Percentiles rank a stretch among this genome's conserved stretches.
These are phyloP conservation scores for Glycyrrhiza uralensis DNA, from an alignment of 306 rosid species.

Conservation along the genomic window DNA sequence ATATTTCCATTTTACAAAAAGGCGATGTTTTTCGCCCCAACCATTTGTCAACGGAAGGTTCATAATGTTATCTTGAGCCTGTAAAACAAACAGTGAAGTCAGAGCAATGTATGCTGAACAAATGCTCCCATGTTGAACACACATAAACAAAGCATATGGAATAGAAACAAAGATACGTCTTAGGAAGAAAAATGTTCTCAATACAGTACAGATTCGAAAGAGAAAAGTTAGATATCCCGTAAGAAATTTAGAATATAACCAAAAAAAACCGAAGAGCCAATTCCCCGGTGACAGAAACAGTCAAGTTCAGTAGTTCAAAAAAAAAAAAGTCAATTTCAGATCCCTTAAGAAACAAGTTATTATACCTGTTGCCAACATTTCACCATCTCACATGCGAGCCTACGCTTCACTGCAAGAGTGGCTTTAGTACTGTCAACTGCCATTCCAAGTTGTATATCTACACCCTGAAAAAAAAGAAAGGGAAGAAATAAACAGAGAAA, in stretches of 20 bases:
- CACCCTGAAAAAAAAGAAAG: conserved; percentile 53
- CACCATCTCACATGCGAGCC: conserved; percentile 98
- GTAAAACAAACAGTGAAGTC: conserved; percentile 28
- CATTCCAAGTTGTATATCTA: conserved; percentile 94
- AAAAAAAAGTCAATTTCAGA: background rate
- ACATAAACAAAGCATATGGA: background rate
- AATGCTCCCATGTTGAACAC: background rate
- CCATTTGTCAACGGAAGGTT: conserved; percentile 87
- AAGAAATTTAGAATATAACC: background rate
- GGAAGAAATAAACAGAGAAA: conserved; percentile 18
- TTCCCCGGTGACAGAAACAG: background rate
- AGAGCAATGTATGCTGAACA: conserved; percentile 12
- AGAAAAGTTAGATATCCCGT: background rate
- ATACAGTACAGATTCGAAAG: background rate
- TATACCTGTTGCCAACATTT: conserved; percentile 98
- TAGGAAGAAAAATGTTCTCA: background rate
- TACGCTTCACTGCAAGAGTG: conserved; percentile 97
- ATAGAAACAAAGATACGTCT: background rate
- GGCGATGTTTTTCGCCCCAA: conserved; percentile 94
- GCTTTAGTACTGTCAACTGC: conserved; percentile 98
- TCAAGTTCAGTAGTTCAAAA: too few relatives aligned
- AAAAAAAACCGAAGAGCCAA: background rate
- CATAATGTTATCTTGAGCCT: conserved; percentile 98
- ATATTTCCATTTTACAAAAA: conserved; percentile 86
- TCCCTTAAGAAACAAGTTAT: background rate